phyloP scores from a whole-genome alignment of 176 grass and related monocot genomes.

The Tillandsia leiboldiana region DNA sequence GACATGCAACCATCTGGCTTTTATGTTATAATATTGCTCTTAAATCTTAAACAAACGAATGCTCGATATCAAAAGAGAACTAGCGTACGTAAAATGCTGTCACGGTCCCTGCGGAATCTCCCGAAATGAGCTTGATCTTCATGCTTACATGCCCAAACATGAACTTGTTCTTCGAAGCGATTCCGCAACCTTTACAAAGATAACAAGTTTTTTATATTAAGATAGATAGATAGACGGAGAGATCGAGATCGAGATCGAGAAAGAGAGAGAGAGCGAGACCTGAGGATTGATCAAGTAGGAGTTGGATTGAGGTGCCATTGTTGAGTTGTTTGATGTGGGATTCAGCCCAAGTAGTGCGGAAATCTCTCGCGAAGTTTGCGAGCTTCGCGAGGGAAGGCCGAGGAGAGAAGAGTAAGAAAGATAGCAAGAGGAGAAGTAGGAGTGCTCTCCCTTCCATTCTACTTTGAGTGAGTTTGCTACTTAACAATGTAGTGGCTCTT shows the following conservation, averaged over 20 bases:
- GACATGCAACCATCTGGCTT: too few species aligned
- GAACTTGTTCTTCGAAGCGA: slow-evolving; percentile 32
- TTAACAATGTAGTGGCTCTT: background rate
- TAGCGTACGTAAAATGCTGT: slow-evolving; percentile 26
- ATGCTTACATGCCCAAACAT: slow-evolving; percentile 41
- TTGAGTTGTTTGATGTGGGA: slow-evolving; percentile 22
- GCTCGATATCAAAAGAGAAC: background rate
- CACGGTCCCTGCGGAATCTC: slow-evolving; percentile 33
- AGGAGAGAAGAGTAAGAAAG: background rate
- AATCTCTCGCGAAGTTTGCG: slow-evolving; percentile 24
- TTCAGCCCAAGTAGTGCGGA: slow-evolving; percentile 28
- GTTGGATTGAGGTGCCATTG: slow-evolving; percentile 16
- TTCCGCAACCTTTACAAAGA: slow-evolving; percentile 19
- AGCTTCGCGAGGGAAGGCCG: slow-evolving; percentile 11
- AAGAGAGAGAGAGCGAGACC: background rate
- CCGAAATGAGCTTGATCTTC: slow-evolving; percentile 34
- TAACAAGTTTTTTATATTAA: background rate
- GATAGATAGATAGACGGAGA: too few species aligned
- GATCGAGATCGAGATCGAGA: background rate
- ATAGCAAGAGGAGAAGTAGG: background rate
- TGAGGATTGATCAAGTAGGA: slow-evolving; percentile 22
- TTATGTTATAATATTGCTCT: background rate
- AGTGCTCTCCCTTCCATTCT: slow-evolving; percentile 1
- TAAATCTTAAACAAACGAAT: background rate
- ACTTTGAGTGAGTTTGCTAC: background rate